phyloP scores from a whole-genome alignment of 345 rosid genomes.

The Syzygium aqueum region DNA sequence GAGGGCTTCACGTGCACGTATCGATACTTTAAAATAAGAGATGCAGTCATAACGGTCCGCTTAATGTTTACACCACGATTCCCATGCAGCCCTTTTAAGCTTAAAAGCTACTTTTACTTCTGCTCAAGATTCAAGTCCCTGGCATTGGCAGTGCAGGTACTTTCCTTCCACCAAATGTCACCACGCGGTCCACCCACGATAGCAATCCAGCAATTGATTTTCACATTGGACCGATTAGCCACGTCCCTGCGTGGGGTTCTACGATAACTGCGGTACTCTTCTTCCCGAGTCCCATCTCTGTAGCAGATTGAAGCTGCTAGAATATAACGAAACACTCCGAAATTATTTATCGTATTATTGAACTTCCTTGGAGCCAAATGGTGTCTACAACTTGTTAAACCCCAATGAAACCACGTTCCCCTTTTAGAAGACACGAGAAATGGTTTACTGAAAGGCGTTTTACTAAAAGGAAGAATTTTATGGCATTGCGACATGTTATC shows the following conservation, averaged over 20 bases:
- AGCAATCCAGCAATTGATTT: not conserved
- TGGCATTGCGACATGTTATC: not conserved
- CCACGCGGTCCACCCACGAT: not conserved
- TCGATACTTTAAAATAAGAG: too few relatives aligned
- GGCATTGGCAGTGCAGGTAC: not conserved
- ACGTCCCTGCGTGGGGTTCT: not conserved
- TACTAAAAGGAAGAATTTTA: not conserved
- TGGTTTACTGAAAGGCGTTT: not conserved
- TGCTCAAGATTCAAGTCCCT: not conserved
- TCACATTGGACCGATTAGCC: too few relatives aligned
- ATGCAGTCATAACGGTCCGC: too few relatives aligned
- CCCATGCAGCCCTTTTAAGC: not conserved
- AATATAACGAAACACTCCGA: not conserved
- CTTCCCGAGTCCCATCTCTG: not conserved
- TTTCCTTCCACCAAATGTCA: not conserved
- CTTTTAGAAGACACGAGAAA: not conserved
- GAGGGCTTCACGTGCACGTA: rapidly evolving
- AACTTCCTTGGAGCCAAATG: not conserved
- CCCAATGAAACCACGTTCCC: not conserved
- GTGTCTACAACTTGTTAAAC: not conserved
- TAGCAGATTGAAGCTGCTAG: not conserved
- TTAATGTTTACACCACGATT: too few relatives aligned
- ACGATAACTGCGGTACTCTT: not conserved
- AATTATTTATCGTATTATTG: not conserved
- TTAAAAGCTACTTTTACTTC: not conserved